Base-by-base conservation (phyloP, 208 protist genomes). In the Naegleria lovaniensis region DNA sequence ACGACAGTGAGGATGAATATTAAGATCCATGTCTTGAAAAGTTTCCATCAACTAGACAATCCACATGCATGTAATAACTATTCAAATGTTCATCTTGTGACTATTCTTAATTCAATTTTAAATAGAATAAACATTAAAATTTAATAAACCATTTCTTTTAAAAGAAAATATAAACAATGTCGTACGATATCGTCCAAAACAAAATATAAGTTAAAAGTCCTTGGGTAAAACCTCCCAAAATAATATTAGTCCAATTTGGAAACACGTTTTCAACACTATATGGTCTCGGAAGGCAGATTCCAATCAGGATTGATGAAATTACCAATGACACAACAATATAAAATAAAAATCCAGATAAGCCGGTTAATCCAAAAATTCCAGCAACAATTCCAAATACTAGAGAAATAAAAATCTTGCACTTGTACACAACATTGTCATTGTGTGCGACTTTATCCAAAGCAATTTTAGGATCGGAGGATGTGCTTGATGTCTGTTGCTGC, bases 321-420 rank as follows among this genome's bases (percentile, higher is more conserved):
- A 67, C 55, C 4, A 88, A 11, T 13, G 41, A 58, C 0, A 38
- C 19, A 13, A 88, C 5, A 5, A 58, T 19, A 58, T 58, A 88
- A 58, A 88, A 33, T 13, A 88, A 58, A 48, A 88, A 88, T 58
- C 85, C 85, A 0, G 41, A 88, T 6, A 88, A 58, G 11, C 85
- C 43, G 6, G 85, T 59, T 5, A 88, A 58, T 88, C 85, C 85
- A 58, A 88, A 88, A 33, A 88, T 38, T 40, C 85, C 85, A 39
- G 85, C 43, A n/a, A 88, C 29, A 51, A 88, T 58, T 39, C 85
- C 85, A 88, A 88, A 88, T 0, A 88, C 43, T 19, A 88, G 22
- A 25, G 41, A 33, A 7, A 48, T 39, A 58, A 88, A 88, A 39
- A 58, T 58, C 29, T 39, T 48, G 41, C 85, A 88, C n/a, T 58